A percentile compares a stretch with the other conserved stretches of the same genome.
These are phyloP conservation scores for Trichoderma brevicompactum DNA, from an alignment of 2,329 filamentous ascomycete species.

Conservation along the genomic window DNA sequence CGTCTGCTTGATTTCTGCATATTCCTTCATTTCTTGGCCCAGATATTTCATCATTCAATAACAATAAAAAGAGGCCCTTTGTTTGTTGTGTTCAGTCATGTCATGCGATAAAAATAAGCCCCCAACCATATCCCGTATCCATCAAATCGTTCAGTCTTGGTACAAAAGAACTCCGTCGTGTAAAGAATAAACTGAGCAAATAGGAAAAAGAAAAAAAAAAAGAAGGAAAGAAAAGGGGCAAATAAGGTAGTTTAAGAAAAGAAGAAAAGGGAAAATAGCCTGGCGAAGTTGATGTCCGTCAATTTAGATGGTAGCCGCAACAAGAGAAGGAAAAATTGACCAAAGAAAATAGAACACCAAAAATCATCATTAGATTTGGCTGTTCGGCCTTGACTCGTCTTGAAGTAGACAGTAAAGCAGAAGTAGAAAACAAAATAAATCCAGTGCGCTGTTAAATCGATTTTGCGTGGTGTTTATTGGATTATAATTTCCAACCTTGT, in stretches of 20 bases:
- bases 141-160: slow-evolving; percentile 15
- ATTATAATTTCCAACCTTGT: neutral
- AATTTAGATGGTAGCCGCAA: neutral
- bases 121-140: slow-evolving; percentile 17
- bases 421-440: neutral
- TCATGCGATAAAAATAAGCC: slow-evolving; percentile 3
- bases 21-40: neutral
- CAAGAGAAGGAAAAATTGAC: neutral
- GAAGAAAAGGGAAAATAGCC: neutral
- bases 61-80: neutral
- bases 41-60: neutral
- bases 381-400: neutral
- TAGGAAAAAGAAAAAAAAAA: neutral
- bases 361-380: slow-evolving; percentile 12
- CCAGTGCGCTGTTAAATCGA: neutral
- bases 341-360: neutral
- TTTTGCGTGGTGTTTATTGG: neutral
- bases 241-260: neutral
- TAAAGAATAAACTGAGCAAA: neutral
- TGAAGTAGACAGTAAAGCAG: neutral
- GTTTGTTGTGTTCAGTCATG: neutral
- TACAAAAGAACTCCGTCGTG: slow-evolving; percentile 17
- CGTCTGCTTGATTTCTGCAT: neutral
- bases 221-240: neutral
- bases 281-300: slow-evolving; percentile 9